Base-by-base conservation (phyloP, 257 asterid genomes). In the Scutellaria baicalensis region DNA sequence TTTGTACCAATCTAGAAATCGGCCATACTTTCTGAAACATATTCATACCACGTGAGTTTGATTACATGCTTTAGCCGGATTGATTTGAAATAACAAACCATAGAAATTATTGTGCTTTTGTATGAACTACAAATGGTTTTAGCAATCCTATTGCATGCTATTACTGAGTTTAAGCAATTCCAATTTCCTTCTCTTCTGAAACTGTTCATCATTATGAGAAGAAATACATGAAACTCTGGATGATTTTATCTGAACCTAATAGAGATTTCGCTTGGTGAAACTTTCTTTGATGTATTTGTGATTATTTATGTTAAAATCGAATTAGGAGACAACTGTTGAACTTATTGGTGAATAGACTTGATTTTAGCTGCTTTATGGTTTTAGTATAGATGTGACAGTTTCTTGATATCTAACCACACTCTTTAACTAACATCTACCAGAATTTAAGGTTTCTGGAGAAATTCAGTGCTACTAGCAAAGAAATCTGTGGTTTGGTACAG, bases 401-500 rank as follows among this genome's bases (percentile, higher is more conserved):
- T 44, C 13, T 54, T 33, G 50, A 55, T 45, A 18, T 47, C 50
- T 12, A 9, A 39, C 61, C 54, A 42, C 21, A 59, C 75, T 54
- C 65, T 21, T 42, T 23, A 76, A 64, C 76, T 14, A 55, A 56
- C 60, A 68, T 51, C 73, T 62, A 48, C 54, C 60, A 38, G 33
- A 58, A 64, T 43, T 64, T 6, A 56, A 72, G 38, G 21, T 50
- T 51, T 44, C 6, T 2, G 49, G 50, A 43, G 62, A 67, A 67
- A 40, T 42, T 52, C 4, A 61, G 59, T 44, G 38, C 9, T 21
- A 35, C 35, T 56, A 7, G 20, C 27, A 49, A 66, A 17, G 13
- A 48, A 48, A 38, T 14, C 20, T 23, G 39, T 35, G 59, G 59
- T 8, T 27, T 27, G 21, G 57, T 21, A 13, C 18, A 16, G 23